Conservation (phyloP, 139 green algal species). For the Auxenochlorella pyrenoidosa region DNA sequence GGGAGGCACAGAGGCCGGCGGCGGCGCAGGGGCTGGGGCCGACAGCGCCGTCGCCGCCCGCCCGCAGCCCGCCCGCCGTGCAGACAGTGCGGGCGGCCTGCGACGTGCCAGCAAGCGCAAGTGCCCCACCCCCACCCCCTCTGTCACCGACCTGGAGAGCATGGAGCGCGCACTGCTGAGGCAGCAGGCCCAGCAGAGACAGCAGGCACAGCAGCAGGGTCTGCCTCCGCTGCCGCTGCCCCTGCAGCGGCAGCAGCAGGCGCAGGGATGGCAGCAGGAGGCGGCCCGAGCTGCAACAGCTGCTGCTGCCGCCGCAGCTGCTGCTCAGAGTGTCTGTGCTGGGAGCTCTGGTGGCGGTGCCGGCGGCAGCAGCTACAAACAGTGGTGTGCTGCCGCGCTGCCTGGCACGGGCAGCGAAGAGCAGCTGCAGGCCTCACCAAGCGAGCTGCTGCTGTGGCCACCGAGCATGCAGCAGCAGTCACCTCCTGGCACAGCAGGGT, state of each 20-base stretch:
- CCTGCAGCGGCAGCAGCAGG: background rate
- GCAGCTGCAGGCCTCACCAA: background rate
- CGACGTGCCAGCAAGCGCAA: background rate
- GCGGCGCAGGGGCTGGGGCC: background rate
- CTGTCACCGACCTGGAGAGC: slow-evolving; percentile 5
- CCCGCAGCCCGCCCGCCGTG: background rate
- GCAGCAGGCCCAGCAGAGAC: background rate
- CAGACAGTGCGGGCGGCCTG: background rate
- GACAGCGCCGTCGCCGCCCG: background rate
- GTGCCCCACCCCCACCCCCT: background rate
- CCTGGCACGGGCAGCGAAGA: background rate
- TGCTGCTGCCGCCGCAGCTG: background rate
- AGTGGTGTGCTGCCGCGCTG: background rate
- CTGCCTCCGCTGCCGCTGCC: background rate
- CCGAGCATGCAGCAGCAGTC: background rate
- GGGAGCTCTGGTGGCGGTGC: no score
- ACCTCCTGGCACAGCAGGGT: background rate
- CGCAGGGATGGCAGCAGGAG: background rate
- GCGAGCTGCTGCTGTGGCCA: background rate
- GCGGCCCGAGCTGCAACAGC: no score
- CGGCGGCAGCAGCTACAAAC: no score
- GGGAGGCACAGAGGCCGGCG: background rate
- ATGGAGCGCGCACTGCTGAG: background rate
- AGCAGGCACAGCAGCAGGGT: background rate
- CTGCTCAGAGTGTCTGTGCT: no score